Percentiles rank a stretch among this genome's conserved stretches.
phyloP scores from a whole-genome alignment of 768 basidiomycete species.

The Lentinula boryana region DNA sequence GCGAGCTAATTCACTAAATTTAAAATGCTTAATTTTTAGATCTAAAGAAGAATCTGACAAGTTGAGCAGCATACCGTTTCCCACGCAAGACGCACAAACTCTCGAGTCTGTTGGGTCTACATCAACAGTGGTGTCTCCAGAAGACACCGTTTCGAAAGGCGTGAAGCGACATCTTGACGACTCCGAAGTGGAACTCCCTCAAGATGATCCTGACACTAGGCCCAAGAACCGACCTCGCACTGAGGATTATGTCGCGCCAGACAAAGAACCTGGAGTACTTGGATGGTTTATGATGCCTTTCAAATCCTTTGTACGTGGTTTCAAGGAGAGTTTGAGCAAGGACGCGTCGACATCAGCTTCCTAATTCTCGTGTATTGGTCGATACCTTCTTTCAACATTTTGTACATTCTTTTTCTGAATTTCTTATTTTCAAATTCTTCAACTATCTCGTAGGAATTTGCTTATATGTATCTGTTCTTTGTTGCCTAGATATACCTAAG shows the following conservation, averaged over 20 bases:
- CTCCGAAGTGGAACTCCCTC: constrained; percentile 16
- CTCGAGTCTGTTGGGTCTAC: constrained; percentile 8
- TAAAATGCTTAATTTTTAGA: constrained; percentile 1
- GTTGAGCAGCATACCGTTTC: constrained; percentile 2
- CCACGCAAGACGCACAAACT: constrained; percentile 1
- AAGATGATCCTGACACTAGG: constrained; percentile 34
- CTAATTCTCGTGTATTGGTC: background rate
- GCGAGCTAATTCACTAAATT: background rate
- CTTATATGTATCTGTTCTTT: background rate
- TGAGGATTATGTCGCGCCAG: constrained; percentile 36
- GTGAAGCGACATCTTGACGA: constrained; percentile 8
- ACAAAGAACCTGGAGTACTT: constrained; percentile 37
- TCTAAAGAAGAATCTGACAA: background rate
- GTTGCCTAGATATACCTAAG: background rate
- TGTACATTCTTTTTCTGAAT: background rate
- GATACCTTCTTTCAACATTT: background rate
- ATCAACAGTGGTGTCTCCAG: constrained; percentile 10
- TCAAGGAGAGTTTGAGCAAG: constrained; percentile 50
- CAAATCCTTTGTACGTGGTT: constrained; percentile 60
- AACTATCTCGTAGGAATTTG: background rate
- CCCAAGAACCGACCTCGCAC: constrained; percentile 48
- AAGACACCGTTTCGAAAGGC: background rate
- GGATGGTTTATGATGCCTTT: constrained; percentile 62
- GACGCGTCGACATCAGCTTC: background rate
- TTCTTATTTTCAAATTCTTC: background rate